Conservation (phyloP, 139 green algal species). For the Bryopsis sp. region DNA sequence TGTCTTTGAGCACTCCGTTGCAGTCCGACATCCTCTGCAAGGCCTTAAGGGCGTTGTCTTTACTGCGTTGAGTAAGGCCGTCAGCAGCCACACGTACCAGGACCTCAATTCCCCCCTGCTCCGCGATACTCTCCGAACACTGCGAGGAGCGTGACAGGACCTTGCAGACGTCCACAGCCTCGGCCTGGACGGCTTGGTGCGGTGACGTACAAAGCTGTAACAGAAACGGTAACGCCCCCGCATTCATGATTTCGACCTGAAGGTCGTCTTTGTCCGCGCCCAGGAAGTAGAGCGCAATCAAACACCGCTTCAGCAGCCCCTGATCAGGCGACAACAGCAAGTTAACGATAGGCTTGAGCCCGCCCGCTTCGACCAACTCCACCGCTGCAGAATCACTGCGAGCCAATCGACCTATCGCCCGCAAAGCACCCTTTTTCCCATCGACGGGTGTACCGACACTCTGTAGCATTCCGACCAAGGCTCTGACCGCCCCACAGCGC, state of each 20-base stretch:
- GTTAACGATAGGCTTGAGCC: conserved; percentile 30
- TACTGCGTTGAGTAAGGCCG: conserved; percentile 1
- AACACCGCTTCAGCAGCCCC: conserved; percentile 31
- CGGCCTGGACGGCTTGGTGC: conserved; percentile 32
- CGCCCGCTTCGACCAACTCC: conserved; percentile 33
- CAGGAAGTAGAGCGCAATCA: conserved; percentile 49
- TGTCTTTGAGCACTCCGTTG: not conserved
- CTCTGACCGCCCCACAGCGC: conserved; percentile 21
- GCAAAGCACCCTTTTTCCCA: conserved; percentile 27
- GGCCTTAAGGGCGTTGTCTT: not conserved
- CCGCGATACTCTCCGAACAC: conserved; percentile 24
- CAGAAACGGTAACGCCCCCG: conserved; percentile 23
- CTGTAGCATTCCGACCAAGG: conserved; percentile 32
- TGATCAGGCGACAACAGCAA: conserved; percentile 29
- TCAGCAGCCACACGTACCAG: conserved; percentile 20
- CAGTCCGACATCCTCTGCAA: conserved; percentile 5
- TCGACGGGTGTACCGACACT: not conserved
- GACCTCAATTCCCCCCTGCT: conserved; percentile 23
- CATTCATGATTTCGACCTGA: conserved; percentile 27
- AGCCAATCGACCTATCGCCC: conserved; percentile 34
- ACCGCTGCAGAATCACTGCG: conserved; percentile 27
- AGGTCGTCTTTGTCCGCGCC: conserved; percentile 41
- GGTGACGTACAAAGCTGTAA: conserved; percentile 28
- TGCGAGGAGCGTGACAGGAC: conserved; percentile 29
- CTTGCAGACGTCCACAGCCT: conserved; percentile 44